phyloP scores from a whole-genome alignment of 768 basidiomycete species.

The Podaxis mareebaensis region DNA sequence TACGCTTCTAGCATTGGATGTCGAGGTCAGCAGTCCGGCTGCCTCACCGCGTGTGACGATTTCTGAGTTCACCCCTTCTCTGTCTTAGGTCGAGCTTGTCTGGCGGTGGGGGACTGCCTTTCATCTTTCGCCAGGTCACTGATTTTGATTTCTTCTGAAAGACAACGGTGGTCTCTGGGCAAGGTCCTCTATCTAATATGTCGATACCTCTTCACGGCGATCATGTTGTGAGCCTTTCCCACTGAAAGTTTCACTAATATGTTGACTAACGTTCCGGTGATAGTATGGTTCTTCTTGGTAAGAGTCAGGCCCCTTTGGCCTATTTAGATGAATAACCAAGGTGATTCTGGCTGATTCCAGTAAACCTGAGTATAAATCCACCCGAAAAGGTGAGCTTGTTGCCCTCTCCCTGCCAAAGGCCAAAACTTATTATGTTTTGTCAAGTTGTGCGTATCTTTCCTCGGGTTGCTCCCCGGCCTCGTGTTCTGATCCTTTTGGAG shows the following conservation, averaged over 20 bases:
- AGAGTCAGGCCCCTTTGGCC: background rate
- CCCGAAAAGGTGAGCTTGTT: background rate
- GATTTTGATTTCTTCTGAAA: background rate
- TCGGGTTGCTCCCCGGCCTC: background rate
- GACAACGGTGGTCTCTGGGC: background rate
- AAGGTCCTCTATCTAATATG: slow-evolving; percentile 1
- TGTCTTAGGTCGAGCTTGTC: background rate
- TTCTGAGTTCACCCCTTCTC: background rate
- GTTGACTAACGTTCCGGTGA: background rate
- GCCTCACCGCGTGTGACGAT: too few species aligned
- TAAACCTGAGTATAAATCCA: background rate
- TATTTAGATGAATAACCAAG: background rate
- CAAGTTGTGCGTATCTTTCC: background rate
- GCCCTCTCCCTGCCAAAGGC: too few species aligned
- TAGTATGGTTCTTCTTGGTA: background rate
- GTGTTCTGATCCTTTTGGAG: background rate
- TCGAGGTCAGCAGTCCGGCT: background rate
- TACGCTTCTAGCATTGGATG: background rate
- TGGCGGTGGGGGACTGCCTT: background rate
- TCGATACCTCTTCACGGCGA: background rate
- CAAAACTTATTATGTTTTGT: background rate
- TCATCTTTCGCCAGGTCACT: background rate
- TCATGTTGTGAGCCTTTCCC: background rate
- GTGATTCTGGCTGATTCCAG: background rate
- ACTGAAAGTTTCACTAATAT: background rate